Conservation (phyloP, 495 filamentous ascomycete species). For the Chaetomidium leptoderma region DNA sequence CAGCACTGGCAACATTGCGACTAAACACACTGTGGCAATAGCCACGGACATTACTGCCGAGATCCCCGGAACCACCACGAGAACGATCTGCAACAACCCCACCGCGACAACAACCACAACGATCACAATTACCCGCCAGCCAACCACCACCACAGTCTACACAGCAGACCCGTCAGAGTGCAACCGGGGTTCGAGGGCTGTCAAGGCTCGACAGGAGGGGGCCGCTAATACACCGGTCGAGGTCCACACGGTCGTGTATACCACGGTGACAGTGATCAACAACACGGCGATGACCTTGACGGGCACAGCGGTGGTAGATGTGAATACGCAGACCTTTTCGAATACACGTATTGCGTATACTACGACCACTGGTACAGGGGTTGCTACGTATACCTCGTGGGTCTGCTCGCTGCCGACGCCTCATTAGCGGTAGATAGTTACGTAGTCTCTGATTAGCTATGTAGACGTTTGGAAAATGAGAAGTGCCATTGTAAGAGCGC, state of each 20-base stretch:
- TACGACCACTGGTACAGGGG: background rate
- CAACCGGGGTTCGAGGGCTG: too few relatives aligned
- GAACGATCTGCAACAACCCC: background rate
- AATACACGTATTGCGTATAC: background rate
- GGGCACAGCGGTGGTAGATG: conserved; percentile 19
- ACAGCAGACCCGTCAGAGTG: too few relatives aligned
- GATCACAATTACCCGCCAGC: background rate
- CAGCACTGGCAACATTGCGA: conserved; percentile 1
- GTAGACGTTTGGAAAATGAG: too few relatives aligned
- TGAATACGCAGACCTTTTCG: conserved; percentile 3
- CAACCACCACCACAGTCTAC: background rate
- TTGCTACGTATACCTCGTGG: too few relatives aligned
- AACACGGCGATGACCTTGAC: conserved; percentile 13
- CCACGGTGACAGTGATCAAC: conserved; percentile 14
- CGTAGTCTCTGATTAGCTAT: too few relatives aligned
- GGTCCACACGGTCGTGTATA: conserved; percentile 18
- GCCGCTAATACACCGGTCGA: conserved; percentile 1
- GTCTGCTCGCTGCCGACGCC: too few relatives aligned
- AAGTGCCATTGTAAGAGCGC: too few relatives aligned
- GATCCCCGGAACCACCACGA: background rate
- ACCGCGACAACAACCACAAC: background rate
- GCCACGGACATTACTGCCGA: background rate
- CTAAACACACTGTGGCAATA: conserved; percentile 10
- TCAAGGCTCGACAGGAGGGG: background rate
- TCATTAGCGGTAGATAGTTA: too few relatives aligned